These are phyloP conservation scores for Cystobasidiopsis lactophilus DNA, from an alignment of 768 basidiomycete genomes.

Conservation along the genomic window DNA sequence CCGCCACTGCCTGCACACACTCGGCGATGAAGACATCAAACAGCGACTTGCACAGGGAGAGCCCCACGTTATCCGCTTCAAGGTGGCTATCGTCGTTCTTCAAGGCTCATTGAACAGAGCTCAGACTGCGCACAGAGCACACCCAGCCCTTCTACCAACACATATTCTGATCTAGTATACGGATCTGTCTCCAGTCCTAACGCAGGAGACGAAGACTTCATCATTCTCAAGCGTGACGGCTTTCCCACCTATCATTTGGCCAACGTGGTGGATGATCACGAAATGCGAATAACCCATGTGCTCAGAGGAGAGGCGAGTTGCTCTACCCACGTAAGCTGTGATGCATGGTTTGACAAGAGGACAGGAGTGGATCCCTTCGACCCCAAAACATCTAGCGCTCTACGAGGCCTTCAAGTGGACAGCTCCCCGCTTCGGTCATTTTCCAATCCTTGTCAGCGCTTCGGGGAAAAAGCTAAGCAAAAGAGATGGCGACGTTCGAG, in stretches of 20 bases:
- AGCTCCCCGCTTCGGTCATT: conserved; percentile 67
- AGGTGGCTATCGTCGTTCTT: conserved; percentile 33
- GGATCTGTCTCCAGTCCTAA: conserved; percentile 44
- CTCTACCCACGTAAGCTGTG: background rate
- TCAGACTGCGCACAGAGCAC: no score
- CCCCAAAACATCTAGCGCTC: conserved; percentile 72
- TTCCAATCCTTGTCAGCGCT: conserved; percentile 69
- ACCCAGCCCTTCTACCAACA: background rate
- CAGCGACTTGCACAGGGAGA: conserved; percentile 43
- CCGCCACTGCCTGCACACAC: conserved; percentile 44
- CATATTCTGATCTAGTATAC: conserved; percentile 35
- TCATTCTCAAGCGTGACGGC: conserved; percentile 72
- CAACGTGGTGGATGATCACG: conserved; percentile 81
- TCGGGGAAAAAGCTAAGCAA: conserved; percentile 93
- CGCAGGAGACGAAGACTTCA: conserved; percentile 37
- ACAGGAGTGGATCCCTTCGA: conserved; percentile 89
- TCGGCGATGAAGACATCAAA: no score
- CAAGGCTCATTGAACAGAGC: no score
- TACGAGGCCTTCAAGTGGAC: conserved; percentile 52
- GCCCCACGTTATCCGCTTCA: conserved; percentile 61
- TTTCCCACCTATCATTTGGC: conserved; percentile 95
- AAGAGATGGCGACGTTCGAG: conserved; percentile 67
- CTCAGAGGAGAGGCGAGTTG: conserved; percentile 61
- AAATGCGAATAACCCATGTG: conserved; percentile 91
- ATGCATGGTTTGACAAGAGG: background rate